Percentiles rank a stretch among this genome's conserved stretches.
phyloP scores from a whole-genome alignment of 148 eudicot species.

The Chenopodium quinoa region DNA sequence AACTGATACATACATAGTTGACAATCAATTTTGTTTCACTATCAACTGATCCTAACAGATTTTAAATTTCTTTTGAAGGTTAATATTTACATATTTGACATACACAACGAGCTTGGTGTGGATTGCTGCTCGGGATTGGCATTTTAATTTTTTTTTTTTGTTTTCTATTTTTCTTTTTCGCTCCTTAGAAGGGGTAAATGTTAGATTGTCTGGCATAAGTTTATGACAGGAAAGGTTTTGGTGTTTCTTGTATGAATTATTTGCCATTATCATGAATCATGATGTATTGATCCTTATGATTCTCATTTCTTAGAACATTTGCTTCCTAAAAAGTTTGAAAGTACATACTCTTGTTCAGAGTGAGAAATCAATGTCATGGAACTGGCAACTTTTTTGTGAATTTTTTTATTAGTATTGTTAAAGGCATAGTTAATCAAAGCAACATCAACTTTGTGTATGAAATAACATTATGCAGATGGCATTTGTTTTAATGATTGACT shows the following conservation, averaged over 20 bases:
- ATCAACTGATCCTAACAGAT: neutral
- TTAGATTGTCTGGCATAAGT: conserved; percentile 27
- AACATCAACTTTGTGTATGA: neutral
- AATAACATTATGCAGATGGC: neutral
- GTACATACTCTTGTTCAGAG: conserved; percentile 8
- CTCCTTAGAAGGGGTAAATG: conserved; percentile 17
- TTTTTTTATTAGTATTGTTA: neutral
- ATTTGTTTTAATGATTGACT: neutral
- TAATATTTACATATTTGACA: conserved; percentile 13
- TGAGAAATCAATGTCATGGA: neutral
- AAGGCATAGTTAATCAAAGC: conserved; percentile 4
- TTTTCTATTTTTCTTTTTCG: neutral
- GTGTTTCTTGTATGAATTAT: conserved; percentile 20
- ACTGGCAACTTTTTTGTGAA: neutral
- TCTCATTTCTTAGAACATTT: conserved; percentile 1
- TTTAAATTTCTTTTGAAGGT: conserved; percentile 25
- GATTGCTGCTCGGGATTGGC: conserved; percentile 25
- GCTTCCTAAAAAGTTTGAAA: neutral
- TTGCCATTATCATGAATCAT: conserved; percentile 9
- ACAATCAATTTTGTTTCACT: neutral
- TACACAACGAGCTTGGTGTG: conserved; percentile 32
- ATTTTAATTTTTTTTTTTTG: conserved; percentile 14
- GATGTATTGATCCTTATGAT: conserved; percentile 8
- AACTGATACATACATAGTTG: neutral
- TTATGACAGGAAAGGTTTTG: conserved; percentile 24